phyloP scores from a whole-genome alignment of 768 basidiomycete genomes.

The Guyanaporus albipodus region DNA sequence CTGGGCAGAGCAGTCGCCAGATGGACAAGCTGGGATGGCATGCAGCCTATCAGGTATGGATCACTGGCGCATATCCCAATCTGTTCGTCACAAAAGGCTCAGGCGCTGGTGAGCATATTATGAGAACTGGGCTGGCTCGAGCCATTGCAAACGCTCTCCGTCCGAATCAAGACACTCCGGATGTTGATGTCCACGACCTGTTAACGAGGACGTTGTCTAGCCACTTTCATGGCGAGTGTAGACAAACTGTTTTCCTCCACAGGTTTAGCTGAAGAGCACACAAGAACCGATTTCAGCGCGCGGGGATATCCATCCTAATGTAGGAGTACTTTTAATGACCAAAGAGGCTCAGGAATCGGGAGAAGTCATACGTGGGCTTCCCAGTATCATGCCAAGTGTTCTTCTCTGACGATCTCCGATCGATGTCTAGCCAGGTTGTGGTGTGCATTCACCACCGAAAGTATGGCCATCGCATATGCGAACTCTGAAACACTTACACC shows the following conservation, averaged over 20 bases:
- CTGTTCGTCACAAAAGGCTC: constrained; percentile 1
- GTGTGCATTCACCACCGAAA: constrained; percentile 81
- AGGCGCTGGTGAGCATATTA: constrained; percentile 75
- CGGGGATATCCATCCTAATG: constrained; percentile 47
- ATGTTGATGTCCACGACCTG: constrained; percentile 53
- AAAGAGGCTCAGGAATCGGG: constrained; percentile 36
- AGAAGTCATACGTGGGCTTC: constrained; percentile 25
- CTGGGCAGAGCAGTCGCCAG: constrained; percentile 50
- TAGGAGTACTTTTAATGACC: constrained; percentile 62
- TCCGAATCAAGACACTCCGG: constrained; percentile 15
- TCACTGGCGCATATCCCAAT: not conserved
- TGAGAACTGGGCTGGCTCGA: constrained; percentile 52
- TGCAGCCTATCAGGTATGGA: constrained; percentile 61
- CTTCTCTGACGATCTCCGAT: not conserved
- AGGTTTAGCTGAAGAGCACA: not conserved
- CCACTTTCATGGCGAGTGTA: constrained; percentile 49
- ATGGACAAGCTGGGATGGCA: constrained; percentile 40
- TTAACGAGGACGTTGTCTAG: constrained; percentile 44
- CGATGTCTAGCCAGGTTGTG: constrained; percentile 56
- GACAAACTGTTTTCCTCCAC: not conserved
- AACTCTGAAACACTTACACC: constrained; percentile 50
- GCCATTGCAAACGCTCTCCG: constrained; percentile 46
- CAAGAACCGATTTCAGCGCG: constrained; percentile 36
- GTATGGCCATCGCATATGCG: constrained; percentile 76
- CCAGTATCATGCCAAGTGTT: not conserved